A percentile compares a stretch with the other conserved stretches of the same genome.
Evolutionary conservation across 257 asterid species (phyloP).

Genomic region (Voacanga thouarsii): DNA sequence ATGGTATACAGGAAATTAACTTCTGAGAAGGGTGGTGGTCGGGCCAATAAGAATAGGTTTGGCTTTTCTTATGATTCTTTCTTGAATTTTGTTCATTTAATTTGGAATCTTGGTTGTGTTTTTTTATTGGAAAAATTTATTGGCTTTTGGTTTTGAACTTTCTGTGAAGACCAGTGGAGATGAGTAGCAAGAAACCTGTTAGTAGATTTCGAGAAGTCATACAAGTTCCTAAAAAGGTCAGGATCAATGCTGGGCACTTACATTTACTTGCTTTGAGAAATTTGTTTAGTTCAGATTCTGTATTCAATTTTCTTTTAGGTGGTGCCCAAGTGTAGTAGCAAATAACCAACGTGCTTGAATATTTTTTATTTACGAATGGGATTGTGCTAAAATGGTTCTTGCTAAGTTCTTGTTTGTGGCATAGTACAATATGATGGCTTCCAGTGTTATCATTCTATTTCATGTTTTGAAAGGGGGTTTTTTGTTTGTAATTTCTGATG

Average conservation of each 20-base stretch:
- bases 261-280: not conserved
- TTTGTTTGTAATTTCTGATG: not conserved
- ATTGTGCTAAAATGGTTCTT: not conserved
- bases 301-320: not conserved
- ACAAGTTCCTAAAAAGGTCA: slow-evolving; percentile 79
- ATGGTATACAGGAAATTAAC: slow-evolving; percentile 47
- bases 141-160: not conserved
- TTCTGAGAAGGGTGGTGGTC: slow-evolving; percentile 46
- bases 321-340: not conserved
- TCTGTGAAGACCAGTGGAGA: slow-evolving; percentile 80
- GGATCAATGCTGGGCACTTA: not conserved
- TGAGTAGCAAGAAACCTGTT: slow-evolving; percentile 87
- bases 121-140: not conserved
- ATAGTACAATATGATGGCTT: not conserved
- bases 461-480: not conserved
- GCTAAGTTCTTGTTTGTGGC: not conserved
- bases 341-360: not conserved
- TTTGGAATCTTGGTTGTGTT: not conserved
- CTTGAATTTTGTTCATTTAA: not conserved
- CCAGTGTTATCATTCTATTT: not conserved
- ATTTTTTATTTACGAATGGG: not conserved
- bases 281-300: not conserved
- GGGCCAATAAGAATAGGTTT: slow-evolving; percentile 88
- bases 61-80: not conserved
- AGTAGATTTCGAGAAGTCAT: slow-evolving; percentile 69